Base-by-base conservation (phyloP, 1,284 basidiomycete species). In the Pascua sp. region DNA sequence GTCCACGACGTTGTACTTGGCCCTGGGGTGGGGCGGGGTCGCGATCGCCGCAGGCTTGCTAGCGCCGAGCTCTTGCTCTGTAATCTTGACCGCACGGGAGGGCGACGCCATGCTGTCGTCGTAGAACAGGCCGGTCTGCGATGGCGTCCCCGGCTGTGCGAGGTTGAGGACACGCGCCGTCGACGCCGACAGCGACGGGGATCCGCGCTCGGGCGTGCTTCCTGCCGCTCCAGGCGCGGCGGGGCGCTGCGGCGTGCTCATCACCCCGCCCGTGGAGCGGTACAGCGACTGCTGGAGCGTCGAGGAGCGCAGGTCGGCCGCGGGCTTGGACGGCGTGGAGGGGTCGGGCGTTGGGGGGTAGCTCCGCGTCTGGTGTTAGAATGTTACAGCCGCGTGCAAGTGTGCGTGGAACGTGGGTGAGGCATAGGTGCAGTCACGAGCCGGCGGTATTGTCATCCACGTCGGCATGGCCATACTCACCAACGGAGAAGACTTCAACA, bases 1-100 rank as follows among this genome's bases (percentile, higher is more conserved):
- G 53, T 74, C 68, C 2, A 73, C 64, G 55, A 71, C 47, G 11
- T 70, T 67, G 47, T 72, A 72, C 24, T 67, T 67, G 11, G 59
- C 43, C 9, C 32, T 47, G 40, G 24, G 43, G 12, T 15, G 56
- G 18, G 59, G 53, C n/a, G 47, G 49, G 39, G 47, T 24, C 32
- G 42, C 40, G 13, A 38, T 43, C 11, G 51, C 44, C 2, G 47
- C 47, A 5, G 53, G 41, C 47, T 47, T 48, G 15, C 38, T 38
- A 11, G 18, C 11, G 24, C 53, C 41, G 18, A 38, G 18, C 32
- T 38, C 24, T 17, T 39, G 39, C 24, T 40, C 39, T 10, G 60
- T 57, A 18, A 56, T 54, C 55, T 60, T 55, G 52, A 32, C 24
- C 4, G 24, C 24, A 7, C 24, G 24, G 4, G 52, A 37, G 24